Base-by-base conservation (phyloP, 139 green algal species). In the Ettlia oleoabundans region DNA sequence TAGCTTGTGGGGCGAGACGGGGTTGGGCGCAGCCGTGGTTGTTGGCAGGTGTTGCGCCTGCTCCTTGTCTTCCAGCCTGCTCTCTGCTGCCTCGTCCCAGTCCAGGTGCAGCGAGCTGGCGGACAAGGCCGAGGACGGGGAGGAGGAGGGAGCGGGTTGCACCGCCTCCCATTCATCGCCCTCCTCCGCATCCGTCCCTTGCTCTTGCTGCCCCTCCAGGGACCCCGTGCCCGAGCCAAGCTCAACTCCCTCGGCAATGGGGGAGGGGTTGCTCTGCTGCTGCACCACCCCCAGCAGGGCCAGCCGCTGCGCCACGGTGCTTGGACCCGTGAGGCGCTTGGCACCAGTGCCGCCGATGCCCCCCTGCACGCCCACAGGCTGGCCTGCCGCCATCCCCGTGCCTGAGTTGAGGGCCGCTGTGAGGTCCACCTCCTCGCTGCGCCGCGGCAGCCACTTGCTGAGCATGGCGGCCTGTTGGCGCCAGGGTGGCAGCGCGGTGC, bases 391-490 rank as follows among this genome's bases (percentile, higher is more conserved):
- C 72, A 80, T 33, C 21, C 73, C 73, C 10, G 73, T 28, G 52
- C 73, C 66, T 35, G 82, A 82, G 66, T 80, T 85, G 15, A 79
- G 15, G 9, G 75, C 75, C 0, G 75, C 75, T 26, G 75, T 72
- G 30, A 88, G 41, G 62, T 86, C 83, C 53, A 81, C 72, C 35
- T 92, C 87, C 64, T 87, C 69, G 33, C 78, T 87, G 40, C 86
- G 88, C 47, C 89, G 79, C 22, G 89, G 90, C 38, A 85, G 83
- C 90, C 90, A 94, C 67, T 94, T 94, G 82, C 68, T 85, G 53
- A 91, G 68, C 87, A 93, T 92, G 41, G 85, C 84, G n/a, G 81
- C 63, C 18, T 74, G 43, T 61, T 83, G 84, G 33, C 90, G 81
- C 90, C 90, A 94, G 33, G 90, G 90, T 4, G 90, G 90, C 62